Evolutionary conservation across 23 red algal species (phyloP), one percentile per base, ranked within the genome.

Genomic region (Gracilaria caudata): DNA sequence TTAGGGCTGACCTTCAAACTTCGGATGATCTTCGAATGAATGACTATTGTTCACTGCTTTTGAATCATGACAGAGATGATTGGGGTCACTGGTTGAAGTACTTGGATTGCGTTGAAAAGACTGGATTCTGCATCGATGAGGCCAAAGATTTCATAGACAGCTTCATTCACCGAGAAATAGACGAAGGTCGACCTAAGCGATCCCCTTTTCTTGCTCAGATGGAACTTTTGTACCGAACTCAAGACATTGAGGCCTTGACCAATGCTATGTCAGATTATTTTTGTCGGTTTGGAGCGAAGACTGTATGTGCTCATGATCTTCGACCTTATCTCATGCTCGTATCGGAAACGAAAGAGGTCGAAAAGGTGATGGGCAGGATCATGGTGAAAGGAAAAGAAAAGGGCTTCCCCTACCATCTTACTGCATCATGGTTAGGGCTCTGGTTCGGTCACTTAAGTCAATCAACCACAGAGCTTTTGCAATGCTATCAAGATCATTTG

Each of bases 81-180:
- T 89, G 85, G 85, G 73, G 55, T 10, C 55, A 89, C 34, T 89
- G 85, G 85, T 21, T 89, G 36, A 9, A 57, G 37, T 89, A 78
- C 63, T 79, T 89, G 47, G 55, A 89, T 32, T 78, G 68, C 11
- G 61, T 89, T 55, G 61, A 77, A 34, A 64, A 44, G 4, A 35
- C 14, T 19, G 85, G 60, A 8, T n/a, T 1, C 29, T 79, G 85
- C 17, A 33, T 46, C 12, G 37, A 78, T 21, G 38, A 78, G 37
- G 85, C 56, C 16, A 38, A 12, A 24, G 32, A 28, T 30, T 64
- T 89, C 35, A 73, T 89, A 3, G 46, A 78, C 10, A 23, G 34
- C 26, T 47, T 89, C 14, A 41, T 77, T 28, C 29, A 64, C 33
- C 54, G 3, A 41, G 37, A 77, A 30, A 4, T 47, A 19, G 10